Conservation (phyloP, 495 filamentous ascomycete genomes). For the Penicillium desertorum region DNA sequence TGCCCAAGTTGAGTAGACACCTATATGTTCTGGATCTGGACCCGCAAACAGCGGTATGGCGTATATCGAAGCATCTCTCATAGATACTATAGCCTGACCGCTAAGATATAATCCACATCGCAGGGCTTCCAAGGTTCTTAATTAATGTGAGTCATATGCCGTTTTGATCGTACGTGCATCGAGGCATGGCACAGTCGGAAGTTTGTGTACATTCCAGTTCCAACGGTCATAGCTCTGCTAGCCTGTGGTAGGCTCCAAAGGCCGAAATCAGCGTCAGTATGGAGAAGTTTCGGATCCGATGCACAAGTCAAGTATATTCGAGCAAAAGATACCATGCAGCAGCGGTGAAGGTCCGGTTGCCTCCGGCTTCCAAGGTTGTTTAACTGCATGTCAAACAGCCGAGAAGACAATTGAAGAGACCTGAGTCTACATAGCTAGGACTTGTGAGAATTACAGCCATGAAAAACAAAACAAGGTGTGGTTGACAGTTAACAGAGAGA, state of each 20-base stretch:
- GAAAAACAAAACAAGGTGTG: background rate
- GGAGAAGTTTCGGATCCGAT: conserved; percentile 5
- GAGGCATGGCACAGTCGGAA: conserved; percentile 14
- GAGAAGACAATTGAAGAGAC: conserved; percentile 2
- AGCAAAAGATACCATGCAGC: conserved; percentile 14
- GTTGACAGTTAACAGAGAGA: conserved; percentile 7
- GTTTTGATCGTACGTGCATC: conserved; percentile 12
- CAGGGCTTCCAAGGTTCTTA: background rate
- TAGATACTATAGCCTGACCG: conserved; percentile 6
- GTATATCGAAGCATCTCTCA: background rate
- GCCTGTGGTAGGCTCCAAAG: background rate
- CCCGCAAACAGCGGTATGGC: conserved; percentile 15
- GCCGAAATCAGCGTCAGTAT: background rate
- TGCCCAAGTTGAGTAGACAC: conserved; percentile 2
- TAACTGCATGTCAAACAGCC: conserved; percentile 12
- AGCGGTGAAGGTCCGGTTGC: conserved; percentile 24
- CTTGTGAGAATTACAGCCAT: background rate
- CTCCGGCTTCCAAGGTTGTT: background rate
- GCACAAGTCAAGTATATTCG: conserved; percentile 10
- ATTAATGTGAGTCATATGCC: conserved; percentile 16
- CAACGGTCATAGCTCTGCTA: conserved; percentile 5
- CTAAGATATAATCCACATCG: background rate
- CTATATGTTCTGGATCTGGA: background rate
- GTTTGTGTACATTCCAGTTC: background rate
- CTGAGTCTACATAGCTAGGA: background rate